phyloP scores from a whole-genome alignment of 441 rosid genomes.

The Theobroma grandiflorum region DNA sequence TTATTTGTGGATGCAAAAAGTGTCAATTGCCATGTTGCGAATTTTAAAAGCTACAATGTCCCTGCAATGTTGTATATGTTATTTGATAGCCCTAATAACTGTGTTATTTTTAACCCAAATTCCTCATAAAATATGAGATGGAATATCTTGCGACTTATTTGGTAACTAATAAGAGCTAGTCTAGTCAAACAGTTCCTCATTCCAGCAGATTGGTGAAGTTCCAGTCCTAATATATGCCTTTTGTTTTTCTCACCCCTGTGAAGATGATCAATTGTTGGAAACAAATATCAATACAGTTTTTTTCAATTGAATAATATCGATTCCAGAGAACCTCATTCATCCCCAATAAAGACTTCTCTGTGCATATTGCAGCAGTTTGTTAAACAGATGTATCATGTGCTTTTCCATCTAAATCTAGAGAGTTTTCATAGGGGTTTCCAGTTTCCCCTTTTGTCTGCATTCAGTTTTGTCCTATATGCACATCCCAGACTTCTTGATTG shows the following conservation, averaged over 20 bases:
- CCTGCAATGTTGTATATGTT: background rate
- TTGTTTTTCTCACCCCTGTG: background rate
- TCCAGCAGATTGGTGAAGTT: background rate
- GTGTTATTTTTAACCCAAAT: background rate
- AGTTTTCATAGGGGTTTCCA: background rate
- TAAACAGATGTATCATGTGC: background rate
- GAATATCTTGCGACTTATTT: background rate
- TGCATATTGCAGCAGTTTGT: background rate
- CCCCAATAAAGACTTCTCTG: background rate
- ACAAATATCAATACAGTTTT: background rate
- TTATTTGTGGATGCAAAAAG: background rate
- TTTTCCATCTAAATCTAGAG: background rate
- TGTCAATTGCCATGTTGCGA: too few species aligned
- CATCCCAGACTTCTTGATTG: background rate
- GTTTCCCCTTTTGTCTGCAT: background rate
- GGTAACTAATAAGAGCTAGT: constrained; percentile 1
- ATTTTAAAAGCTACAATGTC: background rate
- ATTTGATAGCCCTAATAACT: background rate
- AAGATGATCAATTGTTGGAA: background rate
- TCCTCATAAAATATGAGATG: background rate
- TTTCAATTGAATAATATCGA: background rate
- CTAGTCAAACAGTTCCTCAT: background rate
- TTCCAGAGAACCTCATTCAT: background rate
- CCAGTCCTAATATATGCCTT: background rate
- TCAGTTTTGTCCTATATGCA: background rate